Evolutionary conservation across 1,284 basidiomycete species (phyloP), one percentile per base, ranked within the genome.

Genomic region (Boletellus sp.): DNA sequence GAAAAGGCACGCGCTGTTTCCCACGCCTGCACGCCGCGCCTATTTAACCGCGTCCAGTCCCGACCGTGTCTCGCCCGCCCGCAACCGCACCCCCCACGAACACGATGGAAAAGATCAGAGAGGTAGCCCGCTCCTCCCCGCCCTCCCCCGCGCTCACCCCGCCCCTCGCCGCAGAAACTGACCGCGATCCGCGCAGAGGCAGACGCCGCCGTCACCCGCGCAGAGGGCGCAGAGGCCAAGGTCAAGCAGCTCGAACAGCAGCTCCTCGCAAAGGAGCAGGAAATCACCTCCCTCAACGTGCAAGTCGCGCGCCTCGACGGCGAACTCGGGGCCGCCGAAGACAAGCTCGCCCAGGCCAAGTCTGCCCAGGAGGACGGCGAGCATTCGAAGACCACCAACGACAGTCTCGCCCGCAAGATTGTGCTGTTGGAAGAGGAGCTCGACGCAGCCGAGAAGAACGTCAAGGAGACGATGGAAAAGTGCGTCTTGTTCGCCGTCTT

Each of bases 401-500:
- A 97, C 62, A 81, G 76, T 51, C 78, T 98, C 49, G 68, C 71
- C 50, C 79, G 96, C 64, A 99, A 99, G 80, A 84, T 98, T 28
- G 85, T 90, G 64, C 76, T 98, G 19, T 78, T 99, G 32, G 97
- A 99, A 74, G 91, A 93, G 66, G 96, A 99, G 74, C 82, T 99
- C 19, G 97, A 99, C 68, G 82, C 83, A 49, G 89, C 95, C 21
- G 97, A 99, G 79, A 96, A 94, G 85, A 96, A 95, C 69, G 78
- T 94, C 59, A 95, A 96, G 74, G 96, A 99, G 68, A 94, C 93
- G 2, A 90, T 91, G 30, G 97, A 98, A 75, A 97, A 96, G 96
- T 97, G 68, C 65, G 91, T 80, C 43, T 21, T 41, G 32, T 49
- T 26, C 32, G 21, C 21, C 46, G 28, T 30, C 36, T 18, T 49